Conservation (phyloP, 495 filamentous ascomycete genomes). For the Xylaria longipes region DNA sequence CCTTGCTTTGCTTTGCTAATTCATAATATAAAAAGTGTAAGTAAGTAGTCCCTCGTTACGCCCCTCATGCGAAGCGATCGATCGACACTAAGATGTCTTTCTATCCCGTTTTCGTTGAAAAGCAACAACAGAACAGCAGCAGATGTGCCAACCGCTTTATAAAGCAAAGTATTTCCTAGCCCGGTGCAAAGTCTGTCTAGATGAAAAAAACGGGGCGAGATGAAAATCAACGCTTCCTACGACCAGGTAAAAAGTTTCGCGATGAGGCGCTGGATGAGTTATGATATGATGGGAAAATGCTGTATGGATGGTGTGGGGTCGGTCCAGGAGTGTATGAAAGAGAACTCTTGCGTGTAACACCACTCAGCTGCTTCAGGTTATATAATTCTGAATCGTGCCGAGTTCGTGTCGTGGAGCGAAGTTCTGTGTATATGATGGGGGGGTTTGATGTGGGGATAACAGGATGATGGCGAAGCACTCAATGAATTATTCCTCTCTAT, state of each 20-base stretch:
- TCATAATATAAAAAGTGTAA: background rate
- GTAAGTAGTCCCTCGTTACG: background rate
- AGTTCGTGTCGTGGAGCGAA: background rate
- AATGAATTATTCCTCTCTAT: background rate
- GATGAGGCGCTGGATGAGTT: background rate
- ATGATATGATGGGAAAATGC: background rate
- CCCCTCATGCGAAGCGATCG: background rate
- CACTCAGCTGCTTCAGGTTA: background rate
- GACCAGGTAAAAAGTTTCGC: conserved; percentile 5
- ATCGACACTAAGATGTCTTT: background rate
- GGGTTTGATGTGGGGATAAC: background rate
- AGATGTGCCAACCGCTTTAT: background rate
- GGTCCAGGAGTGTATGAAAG: background rate
- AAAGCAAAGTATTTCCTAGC: conserved; percentile 7
- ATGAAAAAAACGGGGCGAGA: background rate
- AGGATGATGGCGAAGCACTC: background rate
- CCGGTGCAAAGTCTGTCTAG: conserved; percentile 11
- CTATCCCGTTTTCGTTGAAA: background rate
- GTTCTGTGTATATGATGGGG: background rate
- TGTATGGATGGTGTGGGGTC: background rate
- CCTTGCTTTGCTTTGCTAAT: background rate
- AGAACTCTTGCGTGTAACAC: background rate
- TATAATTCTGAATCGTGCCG: background rate
- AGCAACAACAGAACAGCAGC: background rate
- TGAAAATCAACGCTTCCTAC: conserved; percentile 2